Evolutionary conservation across 192 early-diverging fungal genomes (phyloP).

Genomic region (Coemansia sp.): DNA sequence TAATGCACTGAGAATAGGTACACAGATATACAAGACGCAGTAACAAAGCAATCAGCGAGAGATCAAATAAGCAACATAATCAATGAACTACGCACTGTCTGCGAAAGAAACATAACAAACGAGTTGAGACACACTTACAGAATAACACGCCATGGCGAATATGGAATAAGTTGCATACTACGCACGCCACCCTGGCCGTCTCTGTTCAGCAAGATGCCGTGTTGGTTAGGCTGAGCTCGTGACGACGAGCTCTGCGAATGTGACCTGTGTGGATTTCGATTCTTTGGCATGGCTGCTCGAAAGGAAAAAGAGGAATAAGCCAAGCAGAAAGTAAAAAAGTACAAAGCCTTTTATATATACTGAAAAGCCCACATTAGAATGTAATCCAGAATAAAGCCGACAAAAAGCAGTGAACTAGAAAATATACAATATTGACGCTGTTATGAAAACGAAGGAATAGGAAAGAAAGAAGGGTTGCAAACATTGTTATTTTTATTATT

Average conservation of each 20-base stretch:
- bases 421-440: too few species aligned
- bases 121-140: slow-evolving; percentile 25
- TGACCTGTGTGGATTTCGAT: slow-evolving; percentile 19
- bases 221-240: not conserved
- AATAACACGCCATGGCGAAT: slow-evolving; percentile 51
- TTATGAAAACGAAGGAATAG: too few species aligned
- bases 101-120: not conserved
- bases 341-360: not conserved
- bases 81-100: too few species aligned
- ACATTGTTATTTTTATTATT: too few species aligned
- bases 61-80: not conserved
- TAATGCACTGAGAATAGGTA: not conserved
- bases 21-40: not conserved
- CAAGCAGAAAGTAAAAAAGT: not conserved
- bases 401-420: too few species aligned
- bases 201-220: not conserved
- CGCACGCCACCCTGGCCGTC: not conserved
- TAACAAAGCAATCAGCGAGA: not conserved
- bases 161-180: slow-evolving; percentile 48
- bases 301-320: not conserved
- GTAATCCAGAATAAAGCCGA: too few species aligned
- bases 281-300: not conserved
- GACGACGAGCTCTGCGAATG: slow-evolving; percentile 20
- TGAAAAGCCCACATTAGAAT: not conserved
- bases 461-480: too few species aligned